phyloP scores from a whole-genome alignment of 176 grass and related monocot species.

The Aegilops speltoides region DNA sequence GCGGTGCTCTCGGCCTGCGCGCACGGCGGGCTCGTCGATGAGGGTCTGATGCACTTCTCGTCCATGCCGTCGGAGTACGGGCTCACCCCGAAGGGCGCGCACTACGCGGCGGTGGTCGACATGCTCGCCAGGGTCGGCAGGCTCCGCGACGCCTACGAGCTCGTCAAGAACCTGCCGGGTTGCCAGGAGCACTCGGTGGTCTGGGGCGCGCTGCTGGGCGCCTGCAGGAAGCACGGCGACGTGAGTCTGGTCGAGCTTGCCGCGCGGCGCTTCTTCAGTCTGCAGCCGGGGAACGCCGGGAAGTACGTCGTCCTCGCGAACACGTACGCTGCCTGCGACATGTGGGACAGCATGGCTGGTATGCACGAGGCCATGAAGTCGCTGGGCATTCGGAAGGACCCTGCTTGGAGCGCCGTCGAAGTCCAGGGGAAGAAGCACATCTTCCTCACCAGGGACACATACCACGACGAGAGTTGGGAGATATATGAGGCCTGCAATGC shows the following conservation, averaged over 20 bases:
- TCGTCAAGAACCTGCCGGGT: slow-evolving; percentile 49
- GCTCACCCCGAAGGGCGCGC: slow-evolving; percentile 23
- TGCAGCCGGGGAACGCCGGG: slow-evolving; percentile 52
- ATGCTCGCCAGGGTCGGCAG: slow-evolving; percentile 53
- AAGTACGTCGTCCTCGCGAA: slow-evolving; percentile 58
- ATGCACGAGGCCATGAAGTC: slow-evolving; percentile 43
- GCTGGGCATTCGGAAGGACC: slow-evolving; percentile 50
- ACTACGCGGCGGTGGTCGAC: slow-evolving; percentile 51
- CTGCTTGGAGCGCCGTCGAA: slow-evolving; percentile 56
- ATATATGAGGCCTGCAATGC: slow-evolving; percentile 52
- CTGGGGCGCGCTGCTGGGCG: slow-evolving; percentile 58
- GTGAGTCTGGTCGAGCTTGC: slow-evolving; percentile 40
- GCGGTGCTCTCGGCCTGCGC: slow-evolving; percentile 51
- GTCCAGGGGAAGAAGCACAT: slow-evolving; percentile 38
- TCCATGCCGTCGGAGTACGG: slow-evolving; percentile 41
- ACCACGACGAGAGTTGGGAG: slow-evolving; percentile 38
- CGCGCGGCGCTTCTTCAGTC: slow-evolving; percentile 35
- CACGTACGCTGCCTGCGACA: slow-evolving; percentile 49
- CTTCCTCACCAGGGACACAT: slow-evolving; percentile 48
- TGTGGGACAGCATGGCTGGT: slow-evolving; percentile 52
- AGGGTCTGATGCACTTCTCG: slow-evolving; percentile 33
- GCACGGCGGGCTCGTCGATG: slow-evolving; percentile 44
- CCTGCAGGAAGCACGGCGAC: slow-evolving; percentile 55
- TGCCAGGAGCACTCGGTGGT: slow-evolving; percentile 52
- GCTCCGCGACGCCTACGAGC: slow-evolving; percentile 46